Base-by-base conservation (phyloP, 371 early-diverging fungal species). In the Choanephora cucurbitarum region DNA sequence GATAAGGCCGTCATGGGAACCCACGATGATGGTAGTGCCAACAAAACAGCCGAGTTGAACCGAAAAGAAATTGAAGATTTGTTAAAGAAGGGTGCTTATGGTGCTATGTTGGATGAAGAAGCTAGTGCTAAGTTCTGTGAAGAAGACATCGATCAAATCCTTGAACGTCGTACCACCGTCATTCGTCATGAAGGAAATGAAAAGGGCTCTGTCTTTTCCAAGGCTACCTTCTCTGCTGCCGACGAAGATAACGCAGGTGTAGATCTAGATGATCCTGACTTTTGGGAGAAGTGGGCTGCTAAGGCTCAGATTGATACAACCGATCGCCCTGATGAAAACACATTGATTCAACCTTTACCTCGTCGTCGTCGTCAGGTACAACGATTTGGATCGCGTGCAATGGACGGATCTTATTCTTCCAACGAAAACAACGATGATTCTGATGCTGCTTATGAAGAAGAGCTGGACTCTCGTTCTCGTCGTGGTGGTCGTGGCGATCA, bases 271-370 rank as follows among this genome's bases (percentile, higher is more conserved):
- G 99, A 98, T 72, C 97, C 99, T 3, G 84, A 94, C 56, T 98
- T 98, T 72, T 98, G 99, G 99, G 95, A 96, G 62, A 96, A 96
- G 70, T 90, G 95, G 77, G 94, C 97, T 0, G 80, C 88, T 37
- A 85, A 86, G 50, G 93, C 92, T 32, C 78, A 90, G 32, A 77
- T 94, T 31, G 82, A 91, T 41, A 53, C 53, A 7, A 80, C 75
- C 9, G 86, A 89, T 9, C 62, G 67, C 9, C 73, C 69, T 4
- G 80, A 76, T 44, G 68, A 76, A 34, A 77, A 77, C 22, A 78
- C 81, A 10, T 62, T 92, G 48, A 90, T 92, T 46, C 60, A 91
- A 1, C 80, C 84, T 44, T 77, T 83, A 23, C 90, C 90, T 9
- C 79, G 92, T 33, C 74, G 81, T 40, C 72, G 91, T 37, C 80